Conservation (phyloP, 345 rosid species). For the Odontarrhena argentea region DNA sequence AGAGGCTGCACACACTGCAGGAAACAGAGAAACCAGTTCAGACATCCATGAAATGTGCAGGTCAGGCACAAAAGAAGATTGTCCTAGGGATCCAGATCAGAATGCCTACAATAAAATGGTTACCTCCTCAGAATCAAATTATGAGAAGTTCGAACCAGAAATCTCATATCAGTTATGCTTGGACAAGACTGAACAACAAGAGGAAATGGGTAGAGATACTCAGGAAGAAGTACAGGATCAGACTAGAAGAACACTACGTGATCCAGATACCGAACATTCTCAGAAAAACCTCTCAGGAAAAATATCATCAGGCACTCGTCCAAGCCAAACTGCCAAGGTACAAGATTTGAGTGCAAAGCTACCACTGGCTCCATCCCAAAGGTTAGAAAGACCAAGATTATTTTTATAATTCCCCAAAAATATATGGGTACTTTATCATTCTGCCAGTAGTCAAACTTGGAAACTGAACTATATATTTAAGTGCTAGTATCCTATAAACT, state of each 20-base stretch:
- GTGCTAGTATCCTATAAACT: neutral
- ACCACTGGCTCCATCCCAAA: slow-evolving; percentile 39
- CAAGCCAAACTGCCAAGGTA: slow-evolving; percentile 37
- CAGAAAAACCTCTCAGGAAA: slow-evolving; percentile 32
- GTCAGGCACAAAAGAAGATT: slow-evolving; percentile 22
- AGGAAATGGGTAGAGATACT: slow-evolving; percentile 35
- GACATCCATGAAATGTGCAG: slow-evolving; percentile 35
- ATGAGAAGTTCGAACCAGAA: slow-evolving; percentile 33
- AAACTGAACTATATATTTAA: too few species aligned
- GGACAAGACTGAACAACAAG: slow-evolving; percentile 36
- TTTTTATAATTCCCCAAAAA: neutral
- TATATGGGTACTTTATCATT: neutral
- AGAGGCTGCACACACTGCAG: slow-evolving; percentile 22
- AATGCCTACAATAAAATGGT: slow-evolving; percentile 22
- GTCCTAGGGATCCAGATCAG: slow-evolving; percentile 30
- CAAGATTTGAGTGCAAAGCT: slow-evolving; percentile 38
- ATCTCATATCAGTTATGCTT: slow-evolving; percentile 35
- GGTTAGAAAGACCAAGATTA: slow-evolving; percentile 44
- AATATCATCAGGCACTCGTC: slow-evolving; percentile 27
- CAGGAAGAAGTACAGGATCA: slow-evolving; percentile 28
- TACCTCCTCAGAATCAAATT: slow-evolving; percentile 31
- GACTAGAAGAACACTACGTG: slow-evolving; percentile 27
- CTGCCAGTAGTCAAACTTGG: neutral
- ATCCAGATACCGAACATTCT: slow-evolving; percentile 32
- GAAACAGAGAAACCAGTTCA: slow-evolving; percentile 37